These are phyloP conservation scores for Lecanicillium sp. DNA, from an alignment of 2,329 filamentous ascomycete genomes.

Conservation along the genomic window DNA sequence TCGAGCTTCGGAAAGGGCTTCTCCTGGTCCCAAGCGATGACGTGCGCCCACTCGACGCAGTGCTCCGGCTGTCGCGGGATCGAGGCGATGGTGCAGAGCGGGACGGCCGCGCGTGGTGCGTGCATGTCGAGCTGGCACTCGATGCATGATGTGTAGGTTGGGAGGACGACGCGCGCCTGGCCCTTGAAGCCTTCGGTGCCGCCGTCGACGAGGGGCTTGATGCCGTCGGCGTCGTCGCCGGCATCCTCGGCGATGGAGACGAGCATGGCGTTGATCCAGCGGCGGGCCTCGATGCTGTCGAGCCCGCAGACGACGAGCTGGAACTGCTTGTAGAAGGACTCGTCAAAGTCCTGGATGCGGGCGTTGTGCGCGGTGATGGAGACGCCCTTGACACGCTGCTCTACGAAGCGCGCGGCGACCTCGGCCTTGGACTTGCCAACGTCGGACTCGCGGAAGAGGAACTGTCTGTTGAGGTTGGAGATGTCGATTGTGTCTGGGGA, in stretches of 20 bases:
- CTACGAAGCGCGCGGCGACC: conserved; percentile 85
- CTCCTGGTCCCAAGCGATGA: conserved; percentile 92
- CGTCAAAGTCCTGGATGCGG: conserved; percentile 94
- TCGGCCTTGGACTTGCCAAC: conserved; percentile 93
- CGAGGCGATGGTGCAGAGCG: conserved; percentile 90
- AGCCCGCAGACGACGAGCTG: conserved; percentile 88
- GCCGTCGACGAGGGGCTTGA: conserved; percentile 93
- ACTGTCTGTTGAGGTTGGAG: conserved; percentile 95
- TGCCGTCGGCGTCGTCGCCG: conserved; percentile 66
- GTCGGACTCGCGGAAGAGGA: conserved; percentile 86
- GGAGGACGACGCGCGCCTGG: conserved; percentile 86
- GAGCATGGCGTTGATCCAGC: conserved; percentile 96
- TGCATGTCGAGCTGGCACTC: conserved; percentile 99
- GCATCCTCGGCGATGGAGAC: conserved; percentile 78
- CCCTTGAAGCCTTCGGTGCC: conserved; percentile 99
- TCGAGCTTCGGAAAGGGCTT: conserved; percentile 80
- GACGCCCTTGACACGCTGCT: conserved; percentile 82
- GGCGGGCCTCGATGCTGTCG: conserved; percentile 93
- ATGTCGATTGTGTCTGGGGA: conserved; percentile 88
- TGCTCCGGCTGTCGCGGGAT: conserved; percentile 97
- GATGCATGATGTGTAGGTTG: conserved; percentile 90
- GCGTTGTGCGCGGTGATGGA: conserved; percentile 91
- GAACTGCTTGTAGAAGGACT: conserved; percentile 96
- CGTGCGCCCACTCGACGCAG: conserved; percentile 97
- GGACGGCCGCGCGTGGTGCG: conserved; percentile 91